Base-by-base conservation (phyloP, 225 moss, liverwort and hornwort species). In the Pseudisothecium myosuroides region DNA sequence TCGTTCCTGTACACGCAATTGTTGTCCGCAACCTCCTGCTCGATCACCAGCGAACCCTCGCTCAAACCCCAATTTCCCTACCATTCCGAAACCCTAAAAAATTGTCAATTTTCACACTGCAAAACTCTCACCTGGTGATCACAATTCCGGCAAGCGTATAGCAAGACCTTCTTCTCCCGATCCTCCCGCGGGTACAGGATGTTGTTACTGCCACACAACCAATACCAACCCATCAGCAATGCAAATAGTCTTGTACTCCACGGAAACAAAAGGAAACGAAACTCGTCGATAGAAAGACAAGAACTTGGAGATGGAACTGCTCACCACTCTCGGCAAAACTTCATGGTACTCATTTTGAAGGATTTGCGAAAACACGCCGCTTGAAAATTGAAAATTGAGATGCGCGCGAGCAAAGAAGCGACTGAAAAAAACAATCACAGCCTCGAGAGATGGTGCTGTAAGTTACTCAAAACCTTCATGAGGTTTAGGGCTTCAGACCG, bases 1-100 rank as follows among this genome's bases (percentile, higher is more conserved):
- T 99, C 98, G 75, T 99, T 99, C 71, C 98, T 93, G 87, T 99
- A 99, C 76, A 99, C 98, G 78, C 98, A 99, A 85, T 97, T 99
- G 81, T 95, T 97, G 89, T 99, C 98, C 87, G 98, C 98, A 75
- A 93, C 96, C 90, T 97, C 97, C 97, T 98, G 94, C 88, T 71
- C 82, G 87, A 85, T 59, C 67, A 86, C 79, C 85, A 54, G 75
- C 21, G 31, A 85, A 81, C 54, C 36, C 76, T 74, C 80, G 45
- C 80, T 83, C 65, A 75, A 80, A 68, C 68, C 45, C 68, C 52
- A 87, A 87, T 27, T 73, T 63, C 54, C 63, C 23, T n/a, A 66
- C 34, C 60, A 47, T 59, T n/a, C 17, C 39, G 12, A 88, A 87
- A 78, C 49, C 89, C 73, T 79, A 89, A 61, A 12, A 74, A 55